Evolutionary conservation across 2,329 filamentous ascomycete genomes (phyloP), one percentile per base, ranked within the genome.

Genomic region (Aspergillus aculeatinus): DNA sequence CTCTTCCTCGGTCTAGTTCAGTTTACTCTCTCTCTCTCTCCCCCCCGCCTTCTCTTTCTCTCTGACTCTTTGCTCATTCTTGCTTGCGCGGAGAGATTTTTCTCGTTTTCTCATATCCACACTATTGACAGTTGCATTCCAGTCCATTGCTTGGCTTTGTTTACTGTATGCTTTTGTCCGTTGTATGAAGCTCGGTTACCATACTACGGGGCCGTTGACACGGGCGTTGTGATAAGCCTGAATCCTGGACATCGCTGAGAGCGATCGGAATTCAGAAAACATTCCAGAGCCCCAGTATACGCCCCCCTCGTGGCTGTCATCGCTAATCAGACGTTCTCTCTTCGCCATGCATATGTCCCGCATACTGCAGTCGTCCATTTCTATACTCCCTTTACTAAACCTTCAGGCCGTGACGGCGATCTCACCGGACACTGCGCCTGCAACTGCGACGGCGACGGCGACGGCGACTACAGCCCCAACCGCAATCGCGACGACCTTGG

Each of bases 331-430:
- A 58, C 33, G 29, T 63, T 62, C 42, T 48, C 59, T 50, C 53
- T 59, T 58, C 67, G 65, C 64, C 57, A 76, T 76, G 73, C 70
- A 70, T 66, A 62, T 66, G 61, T 69, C 60, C 23, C 65, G 57
- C 39, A 60, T 68, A 58, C 57, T 71, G 51, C 62, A 68, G 44
- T 63, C 66, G 19, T 59, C 67, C 52, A 61, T 74, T 21, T 69
- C 71, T 48, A 64, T 69, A 50, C 64, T 76, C 55, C 50, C 68
- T 50, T 44, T 75, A 58, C 66, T 74, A 50, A 51, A 65, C 61
- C 61, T 64, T 49, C 65, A 60, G 56, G 62, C 63, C 57, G 62
- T 68, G 14, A 65, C 63, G 61, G 74, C 74, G 39, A 44, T 44
- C 39, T 44, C 39, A 16, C 39, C 39, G 16, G 39, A 16, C 51